Conservation (phyloP, 2,329 filamentous ascomycete genomes). For the Botrytis fragariae region DNA sequence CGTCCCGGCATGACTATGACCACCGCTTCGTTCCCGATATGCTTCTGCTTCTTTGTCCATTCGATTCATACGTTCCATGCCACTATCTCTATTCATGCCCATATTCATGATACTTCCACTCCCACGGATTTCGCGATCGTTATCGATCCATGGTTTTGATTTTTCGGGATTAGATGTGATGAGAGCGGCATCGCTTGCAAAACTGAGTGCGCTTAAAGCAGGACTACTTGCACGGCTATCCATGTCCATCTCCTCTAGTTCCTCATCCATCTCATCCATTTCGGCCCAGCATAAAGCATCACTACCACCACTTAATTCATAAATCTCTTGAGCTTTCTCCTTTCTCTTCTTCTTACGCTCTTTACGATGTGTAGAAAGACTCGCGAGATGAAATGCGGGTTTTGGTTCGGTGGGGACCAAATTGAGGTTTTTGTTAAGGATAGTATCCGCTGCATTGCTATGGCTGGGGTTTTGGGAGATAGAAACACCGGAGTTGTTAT, state of each 20-base stretch:
- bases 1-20: background rate
- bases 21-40: conserved; percentile 4
- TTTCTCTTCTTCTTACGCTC: conserved; percentile 16
- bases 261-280: conserved; percentile 13
- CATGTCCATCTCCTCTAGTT: conserved; percentile 5
- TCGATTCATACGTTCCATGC: background rate
- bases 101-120: conserved; percentile 12
- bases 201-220: conserved; percentile 1
- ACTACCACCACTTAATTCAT: conserved; percentile 16
- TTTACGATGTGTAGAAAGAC: conserved; percentile 15
- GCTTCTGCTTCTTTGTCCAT: conserved; percentile 15
- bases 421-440: background rate
- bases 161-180: background rate
- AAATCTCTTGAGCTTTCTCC: conserved; percentile 10
- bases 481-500: background rate
- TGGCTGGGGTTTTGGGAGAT: background rate
- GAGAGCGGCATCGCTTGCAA: background rate
- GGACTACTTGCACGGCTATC: conserved; percentile 8
- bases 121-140: background rate
- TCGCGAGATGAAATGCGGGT: conserved; percentile 16
- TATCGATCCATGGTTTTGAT: background rate
- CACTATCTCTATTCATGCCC: conserved; percentile 8
- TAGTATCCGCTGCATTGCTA: background rate
- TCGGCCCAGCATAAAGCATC: conserved; percentile 18
- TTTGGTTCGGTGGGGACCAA: background rate